These are phyloP conservation scores for Colletotrichum tamarilloi DNA, from an alignment of 2,329 filamentous ascomycete species.

Conservation along the genomic window DNA sequence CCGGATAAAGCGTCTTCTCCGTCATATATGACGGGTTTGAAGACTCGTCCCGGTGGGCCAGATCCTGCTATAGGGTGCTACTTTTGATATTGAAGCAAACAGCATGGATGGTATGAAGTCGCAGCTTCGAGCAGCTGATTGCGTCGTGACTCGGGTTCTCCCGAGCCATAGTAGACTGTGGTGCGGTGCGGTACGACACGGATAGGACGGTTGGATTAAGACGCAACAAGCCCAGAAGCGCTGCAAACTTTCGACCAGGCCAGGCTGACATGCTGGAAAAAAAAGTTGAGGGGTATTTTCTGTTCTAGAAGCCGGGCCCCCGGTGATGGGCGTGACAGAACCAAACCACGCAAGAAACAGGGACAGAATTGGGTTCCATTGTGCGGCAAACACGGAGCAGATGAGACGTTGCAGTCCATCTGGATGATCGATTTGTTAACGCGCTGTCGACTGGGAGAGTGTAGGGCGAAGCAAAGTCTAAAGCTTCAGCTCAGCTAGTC, in stretches of 20 bases:
- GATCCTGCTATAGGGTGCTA: constrained; percentile 14
- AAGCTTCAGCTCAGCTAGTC: neutral
- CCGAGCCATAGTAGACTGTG: neutral
- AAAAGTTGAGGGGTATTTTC: neutral
- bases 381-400: neutral
- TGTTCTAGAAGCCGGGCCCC: constrained; percentile 32
- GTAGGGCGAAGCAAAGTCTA: constrained; percentile 13
- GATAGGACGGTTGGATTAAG: neutral
- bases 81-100: constrained; percentile 18
- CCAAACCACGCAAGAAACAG: neutral
- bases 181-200: neutral
- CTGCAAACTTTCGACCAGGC: constrained; percentile 6
- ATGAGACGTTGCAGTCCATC: constrained; percentile 23
- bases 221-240: neutral
- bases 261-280: constrained; percentile 2
- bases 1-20: neutral
- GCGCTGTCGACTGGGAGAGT: constrained; percentile 8
- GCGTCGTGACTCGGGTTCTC: constrained; percentile 10
- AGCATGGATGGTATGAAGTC: constrained; percentile 9
- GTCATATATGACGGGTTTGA: neutral
- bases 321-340: neutral
- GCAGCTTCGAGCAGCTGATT: neutral
- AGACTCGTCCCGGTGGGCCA: constrained; percentile 9
- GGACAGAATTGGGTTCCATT: neutral
- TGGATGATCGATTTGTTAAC: constrained; percentile 6